A percentile compares a stretch with the other conserved stretches of the same genome.
Conservation (phyloP, 345 rosid genomes). For the Moringa oleifera region DNA sequence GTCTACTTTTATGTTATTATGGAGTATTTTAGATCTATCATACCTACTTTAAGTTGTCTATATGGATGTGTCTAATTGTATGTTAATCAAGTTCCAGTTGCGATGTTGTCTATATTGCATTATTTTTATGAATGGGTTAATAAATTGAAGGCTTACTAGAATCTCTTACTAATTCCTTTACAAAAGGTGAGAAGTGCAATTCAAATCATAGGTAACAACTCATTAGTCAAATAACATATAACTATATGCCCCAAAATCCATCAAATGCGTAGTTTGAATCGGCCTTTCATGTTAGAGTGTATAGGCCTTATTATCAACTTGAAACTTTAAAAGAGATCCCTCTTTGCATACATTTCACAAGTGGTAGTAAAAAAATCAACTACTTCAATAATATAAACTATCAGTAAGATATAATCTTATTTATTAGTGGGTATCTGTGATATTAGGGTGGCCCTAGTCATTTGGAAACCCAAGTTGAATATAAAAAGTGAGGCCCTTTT, state of each 20-base stretch:
- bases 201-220: conserved; percentile 55
- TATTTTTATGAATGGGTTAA: conserved; percentile 52
- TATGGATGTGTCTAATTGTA: too few relatives aligned
- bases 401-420: too few relatives aligned
- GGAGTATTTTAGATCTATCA: conserved; percentile 4
- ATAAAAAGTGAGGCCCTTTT: too few relatives aligned
- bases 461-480: too few relatives aligned
- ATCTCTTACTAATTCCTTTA: conserved; percentile 69
- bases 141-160: conserved; percentile 84
- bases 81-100: background rate
- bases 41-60: conserved; percentile 10
- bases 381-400: too few relatives aligned
- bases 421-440: too few relatives aligned
- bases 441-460: too few relatives aligned
- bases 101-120: background rate
- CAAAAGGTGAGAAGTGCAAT: conserved; percentile 87
- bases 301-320: background rate
- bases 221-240: background rate
- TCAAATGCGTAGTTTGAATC: background rate
- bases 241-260: background rate
- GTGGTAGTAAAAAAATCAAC: background rate
- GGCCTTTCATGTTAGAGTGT: background rate
- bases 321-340: background rate
- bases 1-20: too few relatives aligned
- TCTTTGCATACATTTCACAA: background rate